Percentiles rank a stretch among this genome's conserved stretches.
Conservation (phyloP, 495 filamentous ascomycete species). For the Venustampulla echinocandica region DNA sequence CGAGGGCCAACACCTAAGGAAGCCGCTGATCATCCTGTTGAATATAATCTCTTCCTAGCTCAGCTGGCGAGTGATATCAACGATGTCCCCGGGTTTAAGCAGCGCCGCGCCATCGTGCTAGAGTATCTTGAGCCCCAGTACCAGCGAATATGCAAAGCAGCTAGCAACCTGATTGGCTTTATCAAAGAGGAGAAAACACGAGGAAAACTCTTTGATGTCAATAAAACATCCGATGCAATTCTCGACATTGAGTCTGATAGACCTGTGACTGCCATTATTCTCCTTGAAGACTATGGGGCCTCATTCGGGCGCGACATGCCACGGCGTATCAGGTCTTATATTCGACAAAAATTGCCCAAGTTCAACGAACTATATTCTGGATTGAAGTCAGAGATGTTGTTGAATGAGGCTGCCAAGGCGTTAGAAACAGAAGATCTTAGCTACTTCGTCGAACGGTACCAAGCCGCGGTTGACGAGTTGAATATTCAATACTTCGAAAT, state of each 20-base stretch:
- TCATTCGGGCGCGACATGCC: background rate
- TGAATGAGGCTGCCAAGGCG: background rate
- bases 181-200: background rate
- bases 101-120: background rate
- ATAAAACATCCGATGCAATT: too few relatives aligned
- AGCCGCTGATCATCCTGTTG: too few relatives aligned
- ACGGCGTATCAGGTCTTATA: too few relatives aligned
- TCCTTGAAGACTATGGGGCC: slow-evolving; percentile 1
- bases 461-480: background rate
- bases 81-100: background rate
- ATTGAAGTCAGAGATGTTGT: background rate
- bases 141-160: background rate
- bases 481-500: background rate
- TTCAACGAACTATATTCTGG: background rate
- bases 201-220: background rate
- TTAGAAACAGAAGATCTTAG: background rate
- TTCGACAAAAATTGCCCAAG: background rate
- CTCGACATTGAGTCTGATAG: background rate
- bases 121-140: slow-evolving; percentile 6
- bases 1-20: background rate
- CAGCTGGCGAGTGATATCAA: background rate
- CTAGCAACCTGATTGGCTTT: background rate
- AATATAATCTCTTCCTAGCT: too few relatives aligned
- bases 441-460: background rate
- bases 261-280: background rate